Evolutionary conservation across 1,284 basidiomycete genomes (phyloP).

Genomic region (Coriolopsis trogii): DNA sequence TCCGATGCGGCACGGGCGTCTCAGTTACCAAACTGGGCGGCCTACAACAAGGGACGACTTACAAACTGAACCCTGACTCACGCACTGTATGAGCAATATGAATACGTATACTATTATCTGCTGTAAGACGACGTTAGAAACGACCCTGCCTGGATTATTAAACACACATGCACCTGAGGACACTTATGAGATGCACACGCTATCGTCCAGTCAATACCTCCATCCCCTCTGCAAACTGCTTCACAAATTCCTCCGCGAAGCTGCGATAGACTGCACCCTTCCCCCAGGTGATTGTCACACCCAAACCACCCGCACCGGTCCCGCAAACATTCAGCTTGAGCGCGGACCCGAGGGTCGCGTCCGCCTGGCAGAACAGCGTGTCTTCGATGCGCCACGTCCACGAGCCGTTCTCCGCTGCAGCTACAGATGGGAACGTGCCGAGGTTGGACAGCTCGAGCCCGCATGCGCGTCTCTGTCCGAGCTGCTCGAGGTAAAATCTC

Average conservation of each 20-base stretch:
- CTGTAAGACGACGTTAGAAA: no score
- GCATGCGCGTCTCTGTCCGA: constrained; percentile 34
- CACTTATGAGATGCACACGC: neutral
- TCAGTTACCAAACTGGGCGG: no score
- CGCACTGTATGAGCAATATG: no score
- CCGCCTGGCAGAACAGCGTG: constrained; percentile 35
- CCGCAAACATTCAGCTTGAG: constrained; percentile 33
- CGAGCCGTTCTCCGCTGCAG: neutral
- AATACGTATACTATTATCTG: no score
- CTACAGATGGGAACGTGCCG: constrained; percentile 21
- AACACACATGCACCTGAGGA: neutral
- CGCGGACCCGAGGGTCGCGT: constrained; percentile 37
- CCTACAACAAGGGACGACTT: no score
- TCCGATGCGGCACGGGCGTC: no score
- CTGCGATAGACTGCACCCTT: constrained; percentile 32
- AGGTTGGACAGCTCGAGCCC: constrained; percentile 41
- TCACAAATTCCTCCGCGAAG: constrained; percentile 36
- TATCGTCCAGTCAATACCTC: neutral
- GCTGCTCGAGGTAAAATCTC: constrained; percentile 28
- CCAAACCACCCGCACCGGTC: constrained; percentile 39
- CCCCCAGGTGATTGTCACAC: constrained; percentile 39
- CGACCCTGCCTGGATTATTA: no score
- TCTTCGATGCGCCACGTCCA: constrained; percentile 29
- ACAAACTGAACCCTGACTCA: no score
- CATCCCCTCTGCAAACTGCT: constrained; percentile 19